Conservation (phyloP, 2,329 filamentous ascomycete genomes). For the Fusarium bactridioides region DNA sequence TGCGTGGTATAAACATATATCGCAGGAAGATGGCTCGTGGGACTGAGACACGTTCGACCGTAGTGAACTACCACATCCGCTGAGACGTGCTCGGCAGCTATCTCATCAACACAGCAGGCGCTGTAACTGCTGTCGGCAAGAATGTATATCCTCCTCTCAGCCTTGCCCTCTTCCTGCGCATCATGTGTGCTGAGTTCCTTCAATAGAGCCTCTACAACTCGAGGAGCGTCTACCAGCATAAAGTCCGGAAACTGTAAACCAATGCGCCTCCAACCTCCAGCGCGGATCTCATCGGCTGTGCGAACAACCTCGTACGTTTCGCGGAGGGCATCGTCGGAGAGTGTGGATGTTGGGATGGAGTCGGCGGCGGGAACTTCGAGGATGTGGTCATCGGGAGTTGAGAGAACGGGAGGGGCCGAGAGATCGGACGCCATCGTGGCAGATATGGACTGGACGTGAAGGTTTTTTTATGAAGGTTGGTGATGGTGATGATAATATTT, state of each 20-base stretch:
- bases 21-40: constrained; percentile 85
- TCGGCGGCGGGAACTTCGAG: constrained; percentile 60
- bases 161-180: constrained; percentile 2
- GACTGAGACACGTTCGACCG: constrained; percentile 89
- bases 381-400: constrained; percentile 68
- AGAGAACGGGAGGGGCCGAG: constrained; percentile 65
- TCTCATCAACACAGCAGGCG: constrained; percentile 95
- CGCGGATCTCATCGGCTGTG: constrained; percentile 78
- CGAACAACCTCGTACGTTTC: constrained; percentile 85
- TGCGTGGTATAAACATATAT: constrained; percentile 89
- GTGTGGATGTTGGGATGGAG: constrained; percentile 43
- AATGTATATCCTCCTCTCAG: constrained; percentile 70
- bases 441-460: not conserved
- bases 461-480: constrained; percentile 7
- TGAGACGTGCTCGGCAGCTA: constrained; percentile 91
- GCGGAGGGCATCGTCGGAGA: constrained; percentile 72
- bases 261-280: constrained; percentile 75
- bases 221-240: constrained; percentile 86
- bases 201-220: constrained; percentile 70
- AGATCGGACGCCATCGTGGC: constrained; percentile 56
- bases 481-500: constrained; percentile 27
- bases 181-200: constrained; percentile 37
- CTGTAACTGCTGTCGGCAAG: constrained; percentile 97
- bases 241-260: constrained; percentile 96
- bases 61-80: constrained; percentile 95